A percentile compares a stretch with the other conserved stretches of the same genome.
These are phyloP conservation scores for Bruguiera sexangula DNA, from an alignment of 345 rosid species.

Conservation along the genomic window DNA sequence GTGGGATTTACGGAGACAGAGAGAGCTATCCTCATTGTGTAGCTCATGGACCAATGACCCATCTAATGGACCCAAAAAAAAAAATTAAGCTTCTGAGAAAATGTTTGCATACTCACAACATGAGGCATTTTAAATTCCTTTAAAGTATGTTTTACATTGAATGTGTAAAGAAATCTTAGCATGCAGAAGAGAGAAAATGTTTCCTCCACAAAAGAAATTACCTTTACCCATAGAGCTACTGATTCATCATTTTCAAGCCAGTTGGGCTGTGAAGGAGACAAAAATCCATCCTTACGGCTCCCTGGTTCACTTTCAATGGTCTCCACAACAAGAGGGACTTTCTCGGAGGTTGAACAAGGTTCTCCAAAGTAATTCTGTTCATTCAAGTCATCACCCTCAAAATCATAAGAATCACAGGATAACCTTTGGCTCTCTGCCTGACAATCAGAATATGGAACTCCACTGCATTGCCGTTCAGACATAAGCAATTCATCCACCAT, in stretches of 20 bases:
- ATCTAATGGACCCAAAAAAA: too few relatives aligned
- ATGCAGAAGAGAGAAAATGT: background rate
- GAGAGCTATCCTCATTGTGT: too few relatives aligned
- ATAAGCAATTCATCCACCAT: slow-evolving; percentile 29
- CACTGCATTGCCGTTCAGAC: slow-evolving; percentile 38
- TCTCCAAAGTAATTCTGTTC: slow-evolving; percentile 33
- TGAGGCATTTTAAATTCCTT: slow-evolving; percentile 5
- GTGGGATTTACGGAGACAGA: too few relatives aligned
- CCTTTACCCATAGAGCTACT: slow-evolving; percentile 97
- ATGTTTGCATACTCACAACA: background rate
- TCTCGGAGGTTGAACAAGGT: slow-evolving; percentile 41
- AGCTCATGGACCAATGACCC: too few relatives aligned
- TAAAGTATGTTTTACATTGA: background rate
- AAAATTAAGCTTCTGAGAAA: background rate
- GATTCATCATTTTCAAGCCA: slow-evolving; percentile 86
- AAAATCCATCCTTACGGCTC: slow-evolving; percentile 50
- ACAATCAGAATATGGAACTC: slow-evolving; percentile 41
- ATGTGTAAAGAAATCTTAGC: slow-evolving; percentile 6
- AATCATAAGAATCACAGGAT: slow-evolving; percentile 47
- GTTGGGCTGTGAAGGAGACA: slow-evolving; percentile 57
- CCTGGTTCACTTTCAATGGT: slow-evolving; percentile 50
- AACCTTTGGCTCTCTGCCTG: slow-evolving; percentile 43
- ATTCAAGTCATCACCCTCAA: slow-evolving; percentile 45
- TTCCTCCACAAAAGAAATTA: slow-evolving; percentile 23
- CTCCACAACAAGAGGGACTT: slow-evolving; percentile 39